phyloP scores from a whole-genome alignment of 2,329 filamentous ascomycete species.

The Neofusicoccum kwambonambiense region DNA sequence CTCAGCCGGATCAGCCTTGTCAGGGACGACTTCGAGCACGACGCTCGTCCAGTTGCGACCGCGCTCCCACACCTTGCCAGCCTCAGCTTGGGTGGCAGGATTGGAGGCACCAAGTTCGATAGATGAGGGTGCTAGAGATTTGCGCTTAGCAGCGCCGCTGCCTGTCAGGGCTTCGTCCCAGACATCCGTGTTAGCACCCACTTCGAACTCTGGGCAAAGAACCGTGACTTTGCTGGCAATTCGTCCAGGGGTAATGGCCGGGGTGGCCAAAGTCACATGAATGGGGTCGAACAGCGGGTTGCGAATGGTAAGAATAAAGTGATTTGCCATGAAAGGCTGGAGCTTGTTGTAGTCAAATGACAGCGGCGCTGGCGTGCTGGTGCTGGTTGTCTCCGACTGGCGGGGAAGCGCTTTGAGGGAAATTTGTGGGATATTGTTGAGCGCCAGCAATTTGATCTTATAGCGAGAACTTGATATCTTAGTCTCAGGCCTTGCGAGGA shows the following conservation, averaged over 20 bases:
- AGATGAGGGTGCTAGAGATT: constrained; percentile 2
- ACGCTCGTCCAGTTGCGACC: constrained; percentile 95
- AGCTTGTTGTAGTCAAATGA: constrained; percentile 49
- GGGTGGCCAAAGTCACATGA: constrained; percentile 82
- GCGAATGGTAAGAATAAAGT: constrained; percentile 85
- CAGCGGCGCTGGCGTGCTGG: constrained; percentile 28
- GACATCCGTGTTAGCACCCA: constrained; percentile 90
- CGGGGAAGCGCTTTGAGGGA: constrained; percentile 64
- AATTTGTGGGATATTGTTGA: constrained; percentile 81
- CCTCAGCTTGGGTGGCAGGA: constrained; percentile 60
- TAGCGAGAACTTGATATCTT: constrained; percentile 88
- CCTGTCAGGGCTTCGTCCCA: constrained; percentile 80
- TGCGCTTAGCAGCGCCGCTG: constrained; percentile 19
- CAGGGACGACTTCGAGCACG: constrained; percentile 81
- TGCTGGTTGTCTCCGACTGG: constrained; percentile 23
- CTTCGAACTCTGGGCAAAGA: constrained; percentile 88
- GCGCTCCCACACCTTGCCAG: constrained; percentile 93
- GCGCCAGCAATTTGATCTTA: constrained; percentile 85
- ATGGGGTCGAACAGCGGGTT: constrained; percentile 94
- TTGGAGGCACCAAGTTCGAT: constrained; percentile 1
- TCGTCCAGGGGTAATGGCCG: constrained; percentile 44
- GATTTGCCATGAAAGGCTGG: constrained; percentile 55
- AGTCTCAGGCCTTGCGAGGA: constrained; percentile 88
- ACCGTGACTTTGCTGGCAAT: constrained; percentile 72
- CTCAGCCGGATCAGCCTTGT: constrained; percentile 28